phyloP scores from a whole-genome alignment of 768 basidiomycete genomes.

The Podaxis carcinomalis region DNA sequence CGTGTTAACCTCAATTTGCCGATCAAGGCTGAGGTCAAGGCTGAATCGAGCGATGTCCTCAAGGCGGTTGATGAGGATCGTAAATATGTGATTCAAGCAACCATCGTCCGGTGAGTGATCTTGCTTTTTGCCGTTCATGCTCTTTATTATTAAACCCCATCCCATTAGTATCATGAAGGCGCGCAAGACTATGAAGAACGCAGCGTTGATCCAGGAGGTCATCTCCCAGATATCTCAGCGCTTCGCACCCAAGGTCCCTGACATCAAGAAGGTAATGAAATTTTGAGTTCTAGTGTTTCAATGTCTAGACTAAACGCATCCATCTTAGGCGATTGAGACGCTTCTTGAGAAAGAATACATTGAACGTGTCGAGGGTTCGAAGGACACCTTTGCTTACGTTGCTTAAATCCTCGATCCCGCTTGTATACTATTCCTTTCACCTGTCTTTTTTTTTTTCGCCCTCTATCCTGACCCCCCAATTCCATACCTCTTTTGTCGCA shows the following conservation, averaged over 20 bases:
- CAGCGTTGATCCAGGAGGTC: constrained; percentile 84
- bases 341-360: constrained; percentile 97
- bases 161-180: constrained; percentile 84
- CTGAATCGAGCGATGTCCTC: constrained; percentile 83
- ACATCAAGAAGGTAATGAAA: constrained; percentile 85
- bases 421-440: constrained; percentile 4
- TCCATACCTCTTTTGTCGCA: not conserved
- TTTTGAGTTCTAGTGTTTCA: not conserved
- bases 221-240: constrained; percentile 84
- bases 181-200: constrained; percentile 93
- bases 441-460: not conserved
- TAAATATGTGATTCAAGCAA: constrained; percentile 94
- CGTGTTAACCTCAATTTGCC: constrained; percentile 88
- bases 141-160: not conserved
- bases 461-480: not conserved
- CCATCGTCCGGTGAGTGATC: constrained; percentile 68
- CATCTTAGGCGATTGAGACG: constrained; percentile 74
- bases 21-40: constrained; percentile 92
- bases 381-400: constrained; percentile 82
- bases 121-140: not conserved
- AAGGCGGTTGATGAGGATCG: constrained; percentile 97
- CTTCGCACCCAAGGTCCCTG: constrained; percentile 90
- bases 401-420: constrained; percentile 36
- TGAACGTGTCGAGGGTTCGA: constrained; percentile 87
- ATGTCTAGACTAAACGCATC: constrained; percentile 16